Conservation (phyloP, 139 green algal species). For the Eudorina sp. region DNA sequence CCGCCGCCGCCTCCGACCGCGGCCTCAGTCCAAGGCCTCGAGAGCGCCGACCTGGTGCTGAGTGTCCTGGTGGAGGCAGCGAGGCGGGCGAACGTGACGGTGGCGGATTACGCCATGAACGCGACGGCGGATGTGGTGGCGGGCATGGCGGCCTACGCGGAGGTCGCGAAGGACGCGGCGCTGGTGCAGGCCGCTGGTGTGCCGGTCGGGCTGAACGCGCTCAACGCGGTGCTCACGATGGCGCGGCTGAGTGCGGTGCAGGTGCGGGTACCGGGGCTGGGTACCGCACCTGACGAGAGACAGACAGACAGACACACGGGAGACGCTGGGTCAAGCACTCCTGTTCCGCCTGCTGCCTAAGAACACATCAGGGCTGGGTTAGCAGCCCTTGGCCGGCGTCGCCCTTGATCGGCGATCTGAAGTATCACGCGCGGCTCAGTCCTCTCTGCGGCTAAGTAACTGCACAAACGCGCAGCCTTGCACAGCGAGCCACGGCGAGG, state of each 20-base stretch:
- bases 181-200: neutral
- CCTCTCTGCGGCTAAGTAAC: too few species aligned
- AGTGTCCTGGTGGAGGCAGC: neutral
- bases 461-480: too few species aligned
- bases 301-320: too few species aligned
- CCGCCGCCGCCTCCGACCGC: neutral
- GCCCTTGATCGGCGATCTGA: too few species aligned
- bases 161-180: conserved; percentile 17
- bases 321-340: too few species aligned
- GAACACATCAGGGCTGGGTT: too few species aligned
- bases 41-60: neutral
- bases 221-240: neutral
- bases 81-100: neutral
- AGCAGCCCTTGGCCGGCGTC: too few species aligned
- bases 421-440: too few species aligned
- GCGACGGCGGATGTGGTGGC: conserved; percentile 17
- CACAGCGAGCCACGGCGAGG: too few species aligned
- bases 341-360: too few species aligned
- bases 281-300: too few species aligned
- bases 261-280: too few species aligned
- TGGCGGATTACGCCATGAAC: neutral
- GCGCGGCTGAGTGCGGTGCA: conserved; percentile 23
- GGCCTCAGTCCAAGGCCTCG: neutral
- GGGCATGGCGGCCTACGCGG: neutral
- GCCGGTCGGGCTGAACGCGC: conserved; percentile 9